Percentiles rank a stretch among this genome's conserved stretches.
These are phyloP conservation scores for Metschnikowia corniflorae DNA, from an alignment of 805 yeast species.

Conservation along the genomic window DNA sequence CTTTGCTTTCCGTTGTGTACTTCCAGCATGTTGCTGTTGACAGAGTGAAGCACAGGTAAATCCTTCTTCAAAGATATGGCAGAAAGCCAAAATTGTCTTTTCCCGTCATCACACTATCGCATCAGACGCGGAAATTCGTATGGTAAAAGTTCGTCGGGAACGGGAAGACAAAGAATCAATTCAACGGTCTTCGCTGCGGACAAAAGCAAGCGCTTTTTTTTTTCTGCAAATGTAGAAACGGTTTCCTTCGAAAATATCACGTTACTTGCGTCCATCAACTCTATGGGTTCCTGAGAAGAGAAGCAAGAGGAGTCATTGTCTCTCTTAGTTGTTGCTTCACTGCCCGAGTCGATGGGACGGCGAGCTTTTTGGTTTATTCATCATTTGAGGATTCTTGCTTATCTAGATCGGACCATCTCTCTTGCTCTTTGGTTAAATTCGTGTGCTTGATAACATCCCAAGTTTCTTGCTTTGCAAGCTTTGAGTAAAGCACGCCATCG, in stretches of 20 bases:
- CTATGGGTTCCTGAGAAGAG: conserved; percentile 2
- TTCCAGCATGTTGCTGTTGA: conserved; percentile 25
- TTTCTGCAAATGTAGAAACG: conserved; percentile 27
- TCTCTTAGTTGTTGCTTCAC: not conserved
- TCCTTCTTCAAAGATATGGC: conserved; percentile 1
- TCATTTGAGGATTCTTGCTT: conserved; percentile 24
- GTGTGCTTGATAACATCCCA: conserved; percentile 31
- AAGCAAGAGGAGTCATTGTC: conserved; percentile 4
- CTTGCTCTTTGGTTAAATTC: conserved; percentile 31
- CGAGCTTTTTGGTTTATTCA: conserved; percentile 33
- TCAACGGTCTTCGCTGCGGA: conserved; percentile 31
- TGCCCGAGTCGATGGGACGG: conserved; percentile 9
- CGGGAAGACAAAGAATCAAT: conserved; percentile 30
- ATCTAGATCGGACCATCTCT: conserved; percentile 31
- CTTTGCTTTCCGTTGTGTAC: conserved; percentile 29
- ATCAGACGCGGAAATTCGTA: conserved; percentile 37
- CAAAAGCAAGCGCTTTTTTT: conserved; percentile 35
- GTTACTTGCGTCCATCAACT: conserved; percentile 4
- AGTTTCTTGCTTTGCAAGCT: conserved; percentile 25
- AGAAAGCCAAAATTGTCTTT: not conserved
- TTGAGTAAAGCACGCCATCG: conserved; percentile 31
- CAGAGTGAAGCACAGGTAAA: conserved; percentile 8
- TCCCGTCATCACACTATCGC: conserved; percentile 33
- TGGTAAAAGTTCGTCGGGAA: conserved; percentile 33
- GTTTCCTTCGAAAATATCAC: conserved; percentile 17